phyloP scores from a whole-genome alignment of 768 basidiomycete genomes.

The Termitomyces heimii region DNA sequence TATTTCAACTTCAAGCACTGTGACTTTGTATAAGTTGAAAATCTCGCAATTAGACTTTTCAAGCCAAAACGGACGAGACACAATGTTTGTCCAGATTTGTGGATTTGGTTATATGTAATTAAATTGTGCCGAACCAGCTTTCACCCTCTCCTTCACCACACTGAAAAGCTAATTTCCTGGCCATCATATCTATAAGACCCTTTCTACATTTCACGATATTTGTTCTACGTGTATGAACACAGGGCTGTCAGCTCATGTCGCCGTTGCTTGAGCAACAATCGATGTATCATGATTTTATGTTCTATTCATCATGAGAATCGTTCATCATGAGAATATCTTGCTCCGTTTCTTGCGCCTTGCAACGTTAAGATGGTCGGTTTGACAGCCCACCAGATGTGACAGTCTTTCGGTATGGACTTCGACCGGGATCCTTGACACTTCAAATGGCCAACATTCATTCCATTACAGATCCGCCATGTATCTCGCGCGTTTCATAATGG shows the following conservation, averaged over 20 bases:
- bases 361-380: neutral
- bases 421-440: neutral
- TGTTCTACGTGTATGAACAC: neutral
- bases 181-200: neutral
- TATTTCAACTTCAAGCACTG: neutral
- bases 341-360: neutral
- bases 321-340: neutral
- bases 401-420: neutral
- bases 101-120: neutral
- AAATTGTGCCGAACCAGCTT: neutral
- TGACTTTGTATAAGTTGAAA: neutral
- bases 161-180: neutral
- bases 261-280: neutral
- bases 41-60: neutral
- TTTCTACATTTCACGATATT: neutral
- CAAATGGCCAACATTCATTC: neutral
- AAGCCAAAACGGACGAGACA: neutral
- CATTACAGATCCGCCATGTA: neutral
- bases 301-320: neutral
- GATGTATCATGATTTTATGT: neutral
- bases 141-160: neutral
- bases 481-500: neutral
- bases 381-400: neutral
- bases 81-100: neutral
- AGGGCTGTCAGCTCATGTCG: neutral